These are phyloP conservation scores for Paecilomyces sp. DNA, from an alignment of 2,329 filamentous ascomycete genomes.

Conservation along the genomic window DNA sequence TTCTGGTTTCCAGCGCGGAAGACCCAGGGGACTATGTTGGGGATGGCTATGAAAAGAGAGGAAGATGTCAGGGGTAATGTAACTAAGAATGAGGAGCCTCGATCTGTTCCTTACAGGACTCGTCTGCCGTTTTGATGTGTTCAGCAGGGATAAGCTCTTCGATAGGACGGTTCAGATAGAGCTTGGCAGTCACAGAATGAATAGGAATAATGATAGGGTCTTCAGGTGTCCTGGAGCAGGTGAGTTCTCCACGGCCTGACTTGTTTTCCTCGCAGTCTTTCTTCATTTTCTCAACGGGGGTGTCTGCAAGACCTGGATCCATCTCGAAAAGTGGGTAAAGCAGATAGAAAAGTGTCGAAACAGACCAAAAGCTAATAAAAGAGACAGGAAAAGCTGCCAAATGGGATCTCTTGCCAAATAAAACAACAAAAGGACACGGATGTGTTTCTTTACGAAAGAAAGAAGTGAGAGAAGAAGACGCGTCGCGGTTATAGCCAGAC, in stretches of 20 bases:
- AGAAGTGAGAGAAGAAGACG: no score
- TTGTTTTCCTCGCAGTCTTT: not conserved
- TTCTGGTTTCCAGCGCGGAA: conserved; percentile 12
- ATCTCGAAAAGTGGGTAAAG: not conserved
- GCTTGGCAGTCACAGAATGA: conserved; percentile 13
- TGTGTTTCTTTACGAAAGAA: no score
- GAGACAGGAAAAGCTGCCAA: not conserved
- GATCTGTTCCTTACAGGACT: conserved; percentile 8
- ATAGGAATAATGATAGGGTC: conserved; percentile 10
- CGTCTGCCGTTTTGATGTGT: conserved; percentile 13
- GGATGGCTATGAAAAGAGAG: conserved; percentile 7
- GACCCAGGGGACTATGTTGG: conserved; percentile 14
- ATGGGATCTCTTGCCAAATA: no score
- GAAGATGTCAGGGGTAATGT: not conserved
- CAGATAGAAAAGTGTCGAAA: not conserved
- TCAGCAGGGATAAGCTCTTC: conserved; percentile 14
- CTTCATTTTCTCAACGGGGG: not conserved
- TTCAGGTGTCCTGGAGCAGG: no score
- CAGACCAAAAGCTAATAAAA: not conserved
- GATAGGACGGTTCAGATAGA: conserved; percentile 12
- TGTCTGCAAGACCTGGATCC: not conserved
- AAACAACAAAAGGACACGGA: no score
- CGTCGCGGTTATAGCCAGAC: no score
- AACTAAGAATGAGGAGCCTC: not conserved
- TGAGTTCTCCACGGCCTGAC: not conserved